Conservation (phyloP, 2,329 filamentous ascomycete genomes). For the Ambrosiella beaveri region DNA sequence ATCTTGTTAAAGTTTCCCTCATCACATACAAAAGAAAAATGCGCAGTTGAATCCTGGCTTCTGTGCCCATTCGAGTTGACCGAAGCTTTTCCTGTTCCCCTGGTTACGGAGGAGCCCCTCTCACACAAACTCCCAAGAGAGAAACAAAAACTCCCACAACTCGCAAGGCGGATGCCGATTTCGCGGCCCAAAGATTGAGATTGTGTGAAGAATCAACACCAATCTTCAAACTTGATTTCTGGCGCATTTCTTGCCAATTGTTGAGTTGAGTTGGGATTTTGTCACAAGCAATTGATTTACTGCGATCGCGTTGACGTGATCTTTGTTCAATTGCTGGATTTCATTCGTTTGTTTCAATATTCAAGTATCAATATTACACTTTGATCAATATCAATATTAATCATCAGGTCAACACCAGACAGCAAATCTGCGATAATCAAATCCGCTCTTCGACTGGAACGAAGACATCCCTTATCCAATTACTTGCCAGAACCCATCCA, state of each 20-base stretch:
- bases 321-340: background rate
- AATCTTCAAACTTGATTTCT: background rate
- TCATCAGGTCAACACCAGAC: background rate
- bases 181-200: too few species aligned
- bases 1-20: too few species aligned
- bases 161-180: background rate
- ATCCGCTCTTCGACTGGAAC: background rate
- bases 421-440: background rate
- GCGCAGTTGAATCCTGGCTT: background rate
- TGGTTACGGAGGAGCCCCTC: background rate
- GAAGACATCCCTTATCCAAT: background rate
- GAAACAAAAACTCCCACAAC: background rate
- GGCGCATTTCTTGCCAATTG: background rate
- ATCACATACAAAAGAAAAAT: too few species aligned
- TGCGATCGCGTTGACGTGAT: background rate
- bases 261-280: background rate
- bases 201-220: background rate
- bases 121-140: background rate
- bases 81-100: background rate
- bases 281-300: background rate
- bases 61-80: background rate
- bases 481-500: background rate
- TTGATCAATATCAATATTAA: background rate
- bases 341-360: background rate
- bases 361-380: background rate